phyloP scores from a whole-genome alignment of 2,329 filamentous ascomycete genomes.

The Paraphaeosphaeria sporulosa region DNA sequence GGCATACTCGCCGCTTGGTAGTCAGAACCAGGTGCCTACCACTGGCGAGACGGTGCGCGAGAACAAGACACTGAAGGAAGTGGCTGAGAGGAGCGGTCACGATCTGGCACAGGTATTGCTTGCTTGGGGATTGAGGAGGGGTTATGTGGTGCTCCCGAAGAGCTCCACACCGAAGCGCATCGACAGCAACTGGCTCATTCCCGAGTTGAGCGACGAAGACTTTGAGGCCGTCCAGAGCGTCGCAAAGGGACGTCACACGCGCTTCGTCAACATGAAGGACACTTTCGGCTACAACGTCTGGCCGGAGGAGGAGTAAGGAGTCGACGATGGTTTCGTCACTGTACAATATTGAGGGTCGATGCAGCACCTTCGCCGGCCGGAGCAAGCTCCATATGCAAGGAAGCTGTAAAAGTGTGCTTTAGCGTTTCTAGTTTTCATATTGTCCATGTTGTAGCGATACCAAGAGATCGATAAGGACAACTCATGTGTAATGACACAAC shows the following conservation, averaged over 20 bases:
- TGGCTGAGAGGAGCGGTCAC: slow-evolving; percentile 77
- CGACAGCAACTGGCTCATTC: slow-evolving; percentile 70
- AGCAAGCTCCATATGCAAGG: not conserved
- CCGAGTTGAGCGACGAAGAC: slow-evolving; percentile 62
- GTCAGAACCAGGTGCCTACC: slow-evolving; percentile 72
- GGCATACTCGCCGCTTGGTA: slow-evolving; percentile 73
- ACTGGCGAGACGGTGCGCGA: slow-evolving; percentile 74
- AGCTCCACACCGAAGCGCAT: slow-evolving; percentile 52
- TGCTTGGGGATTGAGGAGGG: slow-evolving; percentile 83
- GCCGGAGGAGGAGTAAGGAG: slow-evolving; percentile 49
- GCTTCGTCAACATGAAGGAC: slow-evolving; percentile 85
- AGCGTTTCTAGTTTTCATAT: slow-evolving; percentile 2
- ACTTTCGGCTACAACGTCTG: slow-evolving; percentile 76
- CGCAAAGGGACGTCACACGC: slow-evolving; percentile 69
- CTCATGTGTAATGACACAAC: not conserved
- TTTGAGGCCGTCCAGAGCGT: slow-evolving; percentile 69
- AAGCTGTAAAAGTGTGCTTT: slow-evolving; percentile 1
- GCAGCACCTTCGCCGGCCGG: not conserved
- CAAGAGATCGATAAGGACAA: not conserved
- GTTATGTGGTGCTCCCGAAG: slow-evolving; percentile 52
- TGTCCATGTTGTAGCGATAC: slow-evolving; percentile 1
- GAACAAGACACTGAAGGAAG: slow-evolving; percentile 69
- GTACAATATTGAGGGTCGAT: not conserved
- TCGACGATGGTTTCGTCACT: not conserved
- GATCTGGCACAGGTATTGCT: slow-evolving; percentile 82